Conservation (phyloP, 352 stramenopile genomes). For the Plasmopara muralis region DNA sequence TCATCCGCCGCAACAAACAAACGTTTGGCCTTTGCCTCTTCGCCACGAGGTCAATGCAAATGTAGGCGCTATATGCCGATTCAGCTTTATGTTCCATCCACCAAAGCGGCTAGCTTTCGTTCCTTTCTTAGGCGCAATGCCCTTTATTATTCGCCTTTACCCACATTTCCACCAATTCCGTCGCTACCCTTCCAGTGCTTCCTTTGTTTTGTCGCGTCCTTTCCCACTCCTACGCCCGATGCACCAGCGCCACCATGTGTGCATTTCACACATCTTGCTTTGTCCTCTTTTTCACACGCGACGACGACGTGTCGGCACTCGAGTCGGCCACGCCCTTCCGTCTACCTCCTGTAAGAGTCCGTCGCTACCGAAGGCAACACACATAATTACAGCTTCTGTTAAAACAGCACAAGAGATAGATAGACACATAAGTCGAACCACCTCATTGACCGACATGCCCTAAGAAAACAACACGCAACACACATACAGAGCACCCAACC, state of each 20-base stretch:
- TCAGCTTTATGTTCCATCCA: not conserved
- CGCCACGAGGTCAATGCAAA: not conserved
- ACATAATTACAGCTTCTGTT: conserved; percentile 91
- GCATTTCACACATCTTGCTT: conserved; percentile 57
- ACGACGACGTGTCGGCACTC: conserved; percentile 31
- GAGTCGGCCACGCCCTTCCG: conserved; percentile 63
- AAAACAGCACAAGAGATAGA: conserved; percentile 73
- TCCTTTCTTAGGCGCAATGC: conserved; percentile 18
- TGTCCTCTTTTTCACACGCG: conserved; percentile 64
- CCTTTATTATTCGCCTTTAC: conserved; percentile 18
- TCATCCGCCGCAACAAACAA: conserved; percentile 6
- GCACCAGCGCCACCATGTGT: conserved; percentile 8
- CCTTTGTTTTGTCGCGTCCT: conserved; percentile 16
- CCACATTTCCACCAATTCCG: conserved; percentile 8
- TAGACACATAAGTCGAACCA: conserved; percentile 84
- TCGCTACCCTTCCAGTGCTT: conserved; percentile 17
- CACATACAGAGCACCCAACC: conserved; percentile 29
- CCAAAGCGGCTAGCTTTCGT: conserved; percentile 21
- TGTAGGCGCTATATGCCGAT: conserved; percentile 1
- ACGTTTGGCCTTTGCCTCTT: conserved; percentile 10
- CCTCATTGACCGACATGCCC: conserved; percentile 42
- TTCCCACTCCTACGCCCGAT: conserved; percentile 7
- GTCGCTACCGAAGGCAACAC: conserved; percentile 76
- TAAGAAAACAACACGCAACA: conserved; percentile 26
- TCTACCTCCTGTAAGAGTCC: conserved; percentile 55